Conservation (phyloP, 306 rosid species). For the Medicago arabica region DNA sequence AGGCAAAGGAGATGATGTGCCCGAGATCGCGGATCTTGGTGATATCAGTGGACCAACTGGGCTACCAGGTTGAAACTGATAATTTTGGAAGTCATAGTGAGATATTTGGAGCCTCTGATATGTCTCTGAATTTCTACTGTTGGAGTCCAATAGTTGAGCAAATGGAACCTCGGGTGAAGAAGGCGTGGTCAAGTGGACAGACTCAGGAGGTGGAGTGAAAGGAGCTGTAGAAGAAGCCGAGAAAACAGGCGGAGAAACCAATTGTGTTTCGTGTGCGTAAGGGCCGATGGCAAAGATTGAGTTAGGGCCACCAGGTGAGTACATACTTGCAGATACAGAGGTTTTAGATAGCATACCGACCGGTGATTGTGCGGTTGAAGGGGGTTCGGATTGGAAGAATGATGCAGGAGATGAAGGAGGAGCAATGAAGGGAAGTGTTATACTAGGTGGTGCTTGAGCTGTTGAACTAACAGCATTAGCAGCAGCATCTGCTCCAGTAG, state of each 20-base stretch:
- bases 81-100: slow-evolving; percentile 80
- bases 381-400: slow-evolving; percentile 89
- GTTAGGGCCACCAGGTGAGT: slow-evolving; percentile 88
- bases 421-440: slow-evolving; percentile 77
- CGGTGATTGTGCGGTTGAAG: slow-evolving; percentile 88
- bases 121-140: slow-evolving; percentile 57
- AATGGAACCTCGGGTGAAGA: slow-evolving; percentile 99
- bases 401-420: slow-evolving; percentile 99
- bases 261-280: slow-evolving; percentile 85
- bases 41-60: slow-evolving; percentile 90
- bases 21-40: slow-evolving; percentile 89
- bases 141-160: slow-evolving; percentile 82
- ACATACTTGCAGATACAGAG: slow-evolving; percentile 81
- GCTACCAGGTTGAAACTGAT: slow-evolving; percentile 94
- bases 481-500: slow-evolving; percentile 46
- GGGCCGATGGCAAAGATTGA: slow-evolving; percentile 96
- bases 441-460: slow-evolving; percentile 54
- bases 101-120: slow-evolving; percentile 68
- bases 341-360: slow-evolving; percentile 54
- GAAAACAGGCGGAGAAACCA: slow-evolving; percentile 94
- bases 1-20: slow-evolving; percentile 82
- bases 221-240: slow-evolving; percentile 97
- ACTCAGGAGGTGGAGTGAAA: slow-evolving; percentile 92
- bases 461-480: slow-evolving; percentile 55
- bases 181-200: slow-evolving; percentile 88